Evolutionary conservation across 1,284 basidiomycete species (phyloP).

Genomic region (Vanrija sp.): DNA sequence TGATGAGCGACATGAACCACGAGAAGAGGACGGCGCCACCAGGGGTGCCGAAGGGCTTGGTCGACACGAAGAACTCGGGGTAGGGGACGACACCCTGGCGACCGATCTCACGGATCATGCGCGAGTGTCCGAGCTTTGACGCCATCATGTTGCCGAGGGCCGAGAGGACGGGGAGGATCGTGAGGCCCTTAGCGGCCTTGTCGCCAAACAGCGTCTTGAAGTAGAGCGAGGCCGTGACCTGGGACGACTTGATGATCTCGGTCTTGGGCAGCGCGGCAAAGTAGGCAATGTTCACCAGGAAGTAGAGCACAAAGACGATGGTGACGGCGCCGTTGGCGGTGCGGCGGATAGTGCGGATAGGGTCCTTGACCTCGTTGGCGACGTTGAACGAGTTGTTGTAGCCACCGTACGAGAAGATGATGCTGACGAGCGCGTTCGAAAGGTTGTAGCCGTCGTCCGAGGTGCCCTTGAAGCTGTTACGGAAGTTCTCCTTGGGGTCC

Average conservation of each 20-base stretch:
- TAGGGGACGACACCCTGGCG: slow-evolving; percentile 43
- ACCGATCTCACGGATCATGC: slow-evolving; percentile 43
- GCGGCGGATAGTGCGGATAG: slow-evolving; percentile 30
- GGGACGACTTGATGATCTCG: slow-evolving; percentile 33
- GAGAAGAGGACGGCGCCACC: slow-evolving; percentile 52
- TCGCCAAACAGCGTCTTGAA: slow-evolving; percentile 44
- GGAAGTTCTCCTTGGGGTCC: slow-evolving; percentile 55
- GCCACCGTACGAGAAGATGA: slow-evolving; percentile 36
- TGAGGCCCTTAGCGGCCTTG: slow-evolving; percentile 31
- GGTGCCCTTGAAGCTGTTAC: slow-evolving; percentile 53
- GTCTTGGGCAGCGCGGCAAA: slow-evolving; percentile 44
- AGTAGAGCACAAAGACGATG: slow-evolving; percentile 30
- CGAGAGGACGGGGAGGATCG: slow-evolving; percentile 41
- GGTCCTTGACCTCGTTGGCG: slow-evolving; percentile 50
- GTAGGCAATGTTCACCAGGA: slow-evolving; percentile 41
- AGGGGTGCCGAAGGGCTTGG: slow-evolving; percentile 40
- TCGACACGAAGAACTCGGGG: slow-evolving; percentile 30
- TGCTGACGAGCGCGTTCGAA: slow-evolving; percentile 36
- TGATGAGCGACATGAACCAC: slow-evolving; percentile 53
- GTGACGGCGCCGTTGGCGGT: slow-evolving; percentile 26
- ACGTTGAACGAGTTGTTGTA: slow-evolving; percentile 54
- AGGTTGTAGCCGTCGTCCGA: slow-evolving; percentile 50
- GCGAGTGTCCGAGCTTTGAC: slow-evolving; percentile 49
- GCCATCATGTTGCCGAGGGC: slow-evolving; percentile 36
- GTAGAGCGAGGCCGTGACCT: slow-evolving; percentile 41